phyloP scores from a whole-genome alignment of 2,329 filamentous ascomycete species.

The Pestalotiopsis sp. region DNA sequence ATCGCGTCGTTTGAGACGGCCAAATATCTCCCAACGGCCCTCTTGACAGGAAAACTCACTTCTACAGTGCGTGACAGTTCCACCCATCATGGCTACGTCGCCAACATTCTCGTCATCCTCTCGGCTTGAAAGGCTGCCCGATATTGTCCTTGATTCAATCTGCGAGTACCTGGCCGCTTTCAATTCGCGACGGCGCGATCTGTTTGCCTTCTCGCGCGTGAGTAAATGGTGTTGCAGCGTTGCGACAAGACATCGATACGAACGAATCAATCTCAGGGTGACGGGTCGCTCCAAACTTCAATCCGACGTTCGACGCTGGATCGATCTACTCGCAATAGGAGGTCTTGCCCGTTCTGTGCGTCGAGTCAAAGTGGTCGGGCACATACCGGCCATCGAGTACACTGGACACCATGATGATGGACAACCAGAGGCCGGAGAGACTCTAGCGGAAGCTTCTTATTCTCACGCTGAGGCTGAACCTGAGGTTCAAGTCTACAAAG shows the following conservation, averaged over 20 bases:
- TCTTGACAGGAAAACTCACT: no score
- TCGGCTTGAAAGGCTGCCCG: not conserved
- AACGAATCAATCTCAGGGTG: not conserved
- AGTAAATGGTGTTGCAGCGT: not conserved
- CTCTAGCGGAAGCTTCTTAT: not conserved
- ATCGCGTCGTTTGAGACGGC: no score
- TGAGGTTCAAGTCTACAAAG: not conserved
- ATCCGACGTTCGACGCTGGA: not conserved
- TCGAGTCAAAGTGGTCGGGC: not conserved
- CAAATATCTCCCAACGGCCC: no score
- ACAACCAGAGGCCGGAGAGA: not conserved
- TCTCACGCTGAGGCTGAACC: not conserved
- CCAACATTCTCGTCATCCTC: not conserved
- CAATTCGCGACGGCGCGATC: not conserved
- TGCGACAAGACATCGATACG: not conserved
- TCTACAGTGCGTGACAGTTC: no score
- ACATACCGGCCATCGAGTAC: not conserved
- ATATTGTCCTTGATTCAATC: not conserved
- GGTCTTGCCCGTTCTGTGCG: not conserved
- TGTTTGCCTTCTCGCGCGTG: not conserved
- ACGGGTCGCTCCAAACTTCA: not conserved
- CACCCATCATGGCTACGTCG: not conserved
- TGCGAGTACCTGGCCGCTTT: not conserved
- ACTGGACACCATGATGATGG: not conserved
- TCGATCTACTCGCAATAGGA: not conserved